phyloP scores from a whole-genome alignment of 228 moss, liverwort and hornwort species.

The Sphagnum fallax region DNA sequence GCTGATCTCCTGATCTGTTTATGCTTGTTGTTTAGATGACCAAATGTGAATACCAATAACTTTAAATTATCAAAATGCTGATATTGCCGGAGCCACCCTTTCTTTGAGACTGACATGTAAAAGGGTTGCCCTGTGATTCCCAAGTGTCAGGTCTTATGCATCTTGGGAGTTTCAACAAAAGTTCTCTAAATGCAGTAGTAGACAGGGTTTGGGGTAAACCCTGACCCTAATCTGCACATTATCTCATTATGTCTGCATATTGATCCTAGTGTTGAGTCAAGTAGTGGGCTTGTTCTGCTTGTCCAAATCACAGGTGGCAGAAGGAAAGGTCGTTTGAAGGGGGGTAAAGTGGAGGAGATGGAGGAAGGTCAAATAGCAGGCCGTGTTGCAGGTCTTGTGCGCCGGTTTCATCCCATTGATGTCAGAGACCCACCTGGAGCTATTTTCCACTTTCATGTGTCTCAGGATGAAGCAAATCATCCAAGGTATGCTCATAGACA shows the following conservation, averaged over 20 bases:
- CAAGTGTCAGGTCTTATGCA: neutral
- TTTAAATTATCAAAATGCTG: neutral
- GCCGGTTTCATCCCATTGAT: slow-evolving; percentile 83
- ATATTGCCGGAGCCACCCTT: neutral
- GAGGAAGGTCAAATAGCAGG: slow-evolving; percentile 68
- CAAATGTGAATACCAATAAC: neutral
- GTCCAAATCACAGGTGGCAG: slow-evolving; percentile 30
- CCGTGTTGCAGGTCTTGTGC: slow-evolving; percentile 85
- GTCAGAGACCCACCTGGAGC: slow-evolving; percentile 89
- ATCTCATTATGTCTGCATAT: neutral
- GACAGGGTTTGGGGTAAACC: no score
- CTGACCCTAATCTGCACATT: neutral
- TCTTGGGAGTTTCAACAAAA: neutral
- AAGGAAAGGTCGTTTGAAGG: slow-evolving; percentile 72
- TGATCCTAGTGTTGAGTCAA: neutral
- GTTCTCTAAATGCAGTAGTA: no score
- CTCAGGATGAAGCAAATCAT: slow-evolving; percentile 53
- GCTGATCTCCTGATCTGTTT: neutral
- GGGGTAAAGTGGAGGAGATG: slow-evolving; percentile 52
- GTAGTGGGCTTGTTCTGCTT: neutral
- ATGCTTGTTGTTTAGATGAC: neutral
- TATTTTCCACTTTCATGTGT: slow-evolving; percentile 73
- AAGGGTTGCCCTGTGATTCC: neutral
- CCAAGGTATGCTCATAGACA: slow-evolving; percentile 28
- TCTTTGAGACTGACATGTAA: neutral